Percentiles rank a stretch among this genome's conserved stretches.
phyloP scores from a whole-genome alignment of 106 monocot genomes.

The Acorus calamus region DNA sequence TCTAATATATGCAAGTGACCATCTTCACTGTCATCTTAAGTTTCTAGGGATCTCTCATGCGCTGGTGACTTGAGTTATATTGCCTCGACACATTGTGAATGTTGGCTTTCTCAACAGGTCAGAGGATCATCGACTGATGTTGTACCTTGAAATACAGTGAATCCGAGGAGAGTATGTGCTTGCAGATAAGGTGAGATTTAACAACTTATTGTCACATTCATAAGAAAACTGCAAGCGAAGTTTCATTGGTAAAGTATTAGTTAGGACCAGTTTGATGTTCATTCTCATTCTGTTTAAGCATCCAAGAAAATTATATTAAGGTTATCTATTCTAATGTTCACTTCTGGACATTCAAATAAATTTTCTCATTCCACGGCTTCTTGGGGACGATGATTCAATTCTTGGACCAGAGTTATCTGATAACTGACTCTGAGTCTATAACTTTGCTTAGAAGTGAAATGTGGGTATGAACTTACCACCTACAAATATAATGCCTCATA shows the following conservation, averaged over 20 bases:
- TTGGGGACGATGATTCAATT: too few species aligned
- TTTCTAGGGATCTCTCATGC: conserved; percentile 16
- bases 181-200: conserved; percentile 78
- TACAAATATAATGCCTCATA: conserved; percentile 78
- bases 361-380: too few species aligned
- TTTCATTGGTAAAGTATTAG: neutral
- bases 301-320: too few species aligned
- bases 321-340: too few species aligned
- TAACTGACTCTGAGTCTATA: too few species aligned
- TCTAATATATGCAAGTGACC: conserved; percentile 12
- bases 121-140: conserved; percentile 16
- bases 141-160: conserved; percentile 73
- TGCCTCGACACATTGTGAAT: conserved; percentile 10
- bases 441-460: too few species aligned
- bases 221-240: conserved; percentile 70
- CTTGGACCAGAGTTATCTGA: too few species aligned
- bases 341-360: too few species aligned
- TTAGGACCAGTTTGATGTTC: too few species aligned
- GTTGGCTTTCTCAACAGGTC: conserved; percentile 17
- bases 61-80: conserved; percentile 13
- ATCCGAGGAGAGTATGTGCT: conserved; percentile 61
- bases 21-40: conserved; percentile 15
- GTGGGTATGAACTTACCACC: conserved; percentile 59
- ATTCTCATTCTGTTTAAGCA: too few species aligned
- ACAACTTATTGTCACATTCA: conserved; percentile 76